Evolutionary conservation across 352 stramenopile genomes (phyloP), one percentile per base, ranked within the genome.

Genomic region (Phytophthora pistaciae): DNA sequence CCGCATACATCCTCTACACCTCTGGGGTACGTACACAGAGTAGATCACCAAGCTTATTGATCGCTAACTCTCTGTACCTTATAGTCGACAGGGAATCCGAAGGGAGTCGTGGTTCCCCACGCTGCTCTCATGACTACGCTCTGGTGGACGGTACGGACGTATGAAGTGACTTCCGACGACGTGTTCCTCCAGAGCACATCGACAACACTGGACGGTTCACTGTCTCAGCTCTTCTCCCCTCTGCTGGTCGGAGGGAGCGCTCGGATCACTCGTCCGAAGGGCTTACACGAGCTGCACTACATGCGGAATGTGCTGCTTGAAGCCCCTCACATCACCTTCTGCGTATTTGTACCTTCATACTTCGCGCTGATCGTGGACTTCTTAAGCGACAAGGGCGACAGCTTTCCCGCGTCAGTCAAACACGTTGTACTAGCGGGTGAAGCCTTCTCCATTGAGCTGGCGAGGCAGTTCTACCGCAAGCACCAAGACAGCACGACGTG

Each of bases 1-100:
- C 72, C 2, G 75, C 79, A 18, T 91, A 94, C 50, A 82, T 94
- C 20, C 75, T 94, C n/a, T 94, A 92, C 66, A 94, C 87, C 3
- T 91, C 82, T 16, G 87, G 87, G 21, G 71, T 82, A 79, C 40
- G 75, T 68, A n/a, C 21, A 29, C 21, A n/a, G 3, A 10, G n/a
- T 8, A 8, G 13, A n/a, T 7, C 16, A 14, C 16, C 38, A 13
- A 46, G 9, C 13, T 46, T 4, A 20, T 50, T 7, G 9, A 50
- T 13, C 2, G 33, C 27, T 64, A 36, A 56, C 52, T 2, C 25
- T 38, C 36, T 59, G 2, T 23, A 44, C 18, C 3, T 9, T 55
- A 44, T 33, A 82, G 75, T 90, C 80, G 1, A 94, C 84, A 36
- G 87, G 84, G 9, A 70, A 81, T 14, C 88, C 88, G 6, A 95